Base-by-base conservation (phyloP, 2,329 filamentous ascomycete species). In the Anisogramma anomala region DNA sequence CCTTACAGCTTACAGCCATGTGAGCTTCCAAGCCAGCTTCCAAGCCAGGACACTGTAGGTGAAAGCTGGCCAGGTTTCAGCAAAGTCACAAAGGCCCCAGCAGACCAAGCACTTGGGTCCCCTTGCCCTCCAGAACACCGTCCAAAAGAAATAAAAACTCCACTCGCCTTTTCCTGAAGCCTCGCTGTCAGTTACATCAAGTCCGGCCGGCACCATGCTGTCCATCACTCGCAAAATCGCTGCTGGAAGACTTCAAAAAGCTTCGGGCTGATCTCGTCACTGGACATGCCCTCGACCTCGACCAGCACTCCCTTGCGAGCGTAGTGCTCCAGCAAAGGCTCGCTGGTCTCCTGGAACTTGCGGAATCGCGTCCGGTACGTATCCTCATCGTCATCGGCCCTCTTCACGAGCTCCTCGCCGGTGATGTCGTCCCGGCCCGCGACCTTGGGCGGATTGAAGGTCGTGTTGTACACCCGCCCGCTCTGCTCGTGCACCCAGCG, bases 211-310 rank as follows among this genome's bases (percentile, higher is more conserved):
- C 26, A 8, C 27, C 11, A 27, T 14, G 15, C 11, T 15, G 30
- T 26, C 28, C 23, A n/a, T 41, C 38, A 48, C 7, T 48, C 42
- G 23, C 48, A 69, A 63, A 96, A 96, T 42, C 82, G 73, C 55
- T 68, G 75, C 63, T 84, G 79, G 59, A 98, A 84, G 62, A 94
- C 87, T 7, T 68, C 64, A 55, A 86, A 84, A 20, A 98, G 68
- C 66, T 87, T 79, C n/a, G 91, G 91, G 40, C 74, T 88, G 52
- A 98, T 98, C 64, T 96, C 91, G 56, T 98, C 85, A 56, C 87
- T 94, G 59, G 79, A 89, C 62, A 88, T 77, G 17, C 91, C 91
- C 52, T 85, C 71, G 3, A 95, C 86, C 47, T 85, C 84, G 75
- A 84, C 86, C 27, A 98, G 64, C 10, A 94, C 79, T 8, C 85